Percentiles rank a stretch among this genome's conserved stretches.
Conservation (phyloP, 139 green algal genomes). For the Bryopsis sp. region DNA sequence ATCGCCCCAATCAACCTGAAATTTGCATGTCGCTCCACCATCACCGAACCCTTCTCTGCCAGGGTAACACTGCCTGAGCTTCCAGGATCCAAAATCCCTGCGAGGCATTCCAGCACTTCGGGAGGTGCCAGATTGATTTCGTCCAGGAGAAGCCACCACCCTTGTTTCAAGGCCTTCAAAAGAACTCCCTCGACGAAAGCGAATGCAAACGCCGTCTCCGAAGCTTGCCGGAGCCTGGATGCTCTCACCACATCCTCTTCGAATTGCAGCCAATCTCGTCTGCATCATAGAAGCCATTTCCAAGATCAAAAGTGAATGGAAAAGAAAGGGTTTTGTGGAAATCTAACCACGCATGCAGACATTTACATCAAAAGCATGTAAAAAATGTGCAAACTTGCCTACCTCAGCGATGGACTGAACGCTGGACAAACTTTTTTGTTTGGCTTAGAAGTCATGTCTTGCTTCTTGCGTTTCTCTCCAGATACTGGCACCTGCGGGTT, state of each 20-base stretch:
- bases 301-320: no score
- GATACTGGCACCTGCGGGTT: neutral
- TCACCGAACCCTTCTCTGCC: constrained; percentile 18
- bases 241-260: constrained; percentile 47
- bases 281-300: constrained; percentile 5
- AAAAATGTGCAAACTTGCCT: no score
- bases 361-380: no score
- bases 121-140: constrained; percentile 88
- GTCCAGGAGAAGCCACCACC: constrained; percentile 95
- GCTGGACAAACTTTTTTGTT: no score
- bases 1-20: constrained; percentile 95
- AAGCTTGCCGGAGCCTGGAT: constrained; percentile 54
- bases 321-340: no score
- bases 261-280: constrained; percentile 61
- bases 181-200: constrained; percentile 90
- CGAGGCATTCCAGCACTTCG: constrained; percentile 77
- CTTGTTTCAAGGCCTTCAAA: constrained; percentile 73
- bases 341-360: no score
- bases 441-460: neutral
- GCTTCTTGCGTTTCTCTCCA: neutral
- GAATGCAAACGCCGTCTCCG: constrained; percentile 81
- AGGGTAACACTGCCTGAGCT: constrained; percentile 48
- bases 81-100: constrained; percentile 73
- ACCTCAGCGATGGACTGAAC: no score
- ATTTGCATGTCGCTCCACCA: constrained; percentile 64